A percentile compares a stretch with the other conserved stretches of the same genome.
These are phyloP conservation scores for Verticillium alfalfae DNA, from an alignment of 2,329 filamentous ascomycete species.

Conservation along the genomic window DNA sequence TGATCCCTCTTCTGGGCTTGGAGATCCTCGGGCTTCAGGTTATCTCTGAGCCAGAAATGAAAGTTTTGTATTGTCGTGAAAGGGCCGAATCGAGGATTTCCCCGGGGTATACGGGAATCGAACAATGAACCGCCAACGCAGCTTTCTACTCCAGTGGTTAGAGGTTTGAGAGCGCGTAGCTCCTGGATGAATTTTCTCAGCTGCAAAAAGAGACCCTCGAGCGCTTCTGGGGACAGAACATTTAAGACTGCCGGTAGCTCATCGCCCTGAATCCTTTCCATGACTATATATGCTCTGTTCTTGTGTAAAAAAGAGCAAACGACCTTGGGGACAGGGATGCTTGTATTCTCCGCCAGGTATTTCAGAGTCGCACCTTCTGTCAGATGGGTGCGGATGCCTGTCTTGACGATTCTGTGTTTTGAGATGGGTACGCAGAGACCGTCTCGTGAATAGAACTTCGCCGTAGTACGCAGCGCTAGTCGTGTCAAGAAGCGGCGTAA, in stretches of 20 bases:
- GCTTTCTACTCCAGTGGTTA: constrained; percentile 13
- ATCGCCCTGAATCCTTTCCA: constrained; percentile 28
- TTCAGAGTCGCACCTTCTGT: constrained; percentile 31
- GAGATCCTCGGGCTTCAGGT: constrained; percentile 16
- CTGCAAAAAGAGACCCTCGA: constrained; percentile 11
- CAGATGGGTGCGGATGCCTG: constrained; percentile 9
- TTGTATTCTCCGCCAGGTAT: constrained; percentile 31
- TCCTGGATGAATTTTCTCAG: constrained; percentile 15
- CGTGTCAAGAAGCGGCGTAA: constrained; percentile 15
- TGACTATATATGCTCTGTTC: constrained; percentile 32
- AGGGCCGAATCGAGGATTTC: constrained; percentile 18
- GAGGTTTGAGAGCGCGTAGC: constrained; percentile 15
- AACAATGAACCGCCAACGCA: constrained; percentile 18
- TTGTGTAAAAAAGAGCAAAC: constrained; percentile 31
- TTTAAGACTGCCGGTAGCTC: not conserved
- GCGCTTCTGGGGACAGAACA: not conserved
- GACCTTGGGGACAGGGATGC: constrained; percentile 36
- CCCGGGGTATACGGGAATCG: constrained; percentile 18
- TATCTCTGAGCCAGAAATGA: constrained; percentile 22
- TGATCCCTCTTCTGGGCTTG: constrained; percentile 9
- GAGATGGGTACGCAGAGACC: constrained; percentile 20
- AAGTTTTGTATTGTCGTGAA: constrained; percentile 24
- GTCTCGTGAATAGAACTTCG: constrained; percentile 15
- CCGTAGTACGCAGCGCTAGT: constrained; percentile 19
- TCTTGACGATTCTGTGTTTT: constrained; percentile 17